Evolutionary conservation across 2,329 filamentous ascomycete genomes (phyloP).

Genomic region (Zymoseptoria crescenta): DNA sequence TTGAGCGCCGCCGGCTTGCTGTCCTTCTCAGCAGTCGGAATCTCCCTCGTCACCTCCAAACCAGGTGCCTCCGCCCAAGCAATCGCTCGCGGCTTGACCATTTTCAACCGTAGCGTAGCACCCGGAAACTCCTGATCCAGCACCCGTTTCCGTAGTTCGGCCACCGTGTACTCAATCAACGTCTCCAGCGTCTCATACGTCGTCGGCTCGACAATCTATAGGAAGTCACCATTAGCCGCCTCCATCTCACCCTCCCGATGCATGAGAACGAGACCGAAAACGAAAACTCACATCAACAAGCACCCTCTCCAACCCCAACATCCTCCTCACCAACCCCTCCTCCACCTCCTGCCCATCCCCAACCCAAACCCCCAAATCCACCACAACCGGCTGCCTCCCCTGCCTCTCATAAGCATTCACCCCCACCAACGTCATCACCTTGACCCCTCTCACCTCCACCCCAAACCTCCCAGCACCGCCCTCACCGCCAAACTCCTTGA

Average conservation of each 20-base stretch:
- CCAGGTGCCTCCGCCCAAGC: conserved; percentile 63
- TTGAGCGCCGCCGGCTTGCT: conserved; percentile 4
- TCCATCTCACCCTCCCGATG: too few relatives aligned
- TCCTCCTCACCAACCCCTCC: conserved; percentile 15
- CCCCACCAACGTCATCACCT: conserved; percentile 61
- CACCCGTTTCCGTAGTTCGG: conserved; percentile 29
- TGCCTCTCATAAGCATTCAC: conserved; percentile 64
- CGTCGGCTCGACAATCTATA: conserved; percentile 35
- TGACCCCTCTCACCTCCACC: conserved; percentile 43
- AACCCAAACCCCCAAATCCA: conserved; percentile 46
- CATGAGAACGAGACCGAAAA: too few relatives aligned
- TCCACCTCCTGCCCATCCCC: conserved; percentile 15
- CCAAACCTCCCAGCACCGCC: conserved; percentile 27
- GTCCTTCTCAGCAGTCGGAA: conserved; percentile 3
- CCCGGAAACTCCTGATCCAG: conserved; percentile 28
- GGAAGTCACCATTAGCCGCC: not conserved
- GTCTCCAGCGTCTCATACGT: conserved; percentile 43
- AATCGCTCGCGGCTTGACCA: conserved; percentile 69
- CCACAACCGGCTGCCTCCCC: conserved; percentile 57
- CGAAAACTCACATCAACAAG: conserved; percentile 50
- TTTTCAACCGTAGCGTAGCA: conserved; percentile 51
- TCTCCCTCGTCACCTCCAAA: conserved; percentile 48
- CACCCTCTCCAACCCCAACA: conserved; percentile 53
- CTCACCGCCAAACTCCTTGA: not conserved
- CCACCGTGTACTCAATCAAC: conserved; percentile 38